Base-by-base conservation (phyloP, 345 rosid species). In the Aquilaria malaccensis region DNA sequence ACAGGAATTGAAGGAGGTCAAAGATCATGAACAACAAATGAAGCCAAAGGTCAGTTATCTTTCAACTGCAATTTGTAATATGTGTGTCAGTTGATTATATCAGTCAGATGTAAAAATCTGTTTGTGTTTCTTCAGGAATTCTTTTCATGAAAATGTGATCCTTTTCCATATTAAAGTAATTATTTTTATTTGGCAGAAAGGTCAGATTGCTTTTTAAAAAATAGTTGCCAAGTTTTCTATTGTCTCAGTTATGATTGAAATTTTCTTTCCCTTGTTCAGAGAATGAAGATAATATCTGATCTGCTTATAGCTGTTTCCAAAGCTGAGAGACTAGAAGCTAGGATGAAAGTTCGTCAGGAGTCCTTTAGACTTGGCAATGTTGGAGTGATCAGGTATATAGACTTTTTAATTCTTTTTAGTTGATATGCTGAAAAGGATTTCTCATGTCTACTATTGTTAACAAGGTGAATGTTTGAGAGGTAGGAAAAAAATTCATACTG, bases 351-450 rank as follows among this genome's bases (percentile, higher is more conserved):
- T 59, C 88, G 91, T 62, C 96, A 95, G 69, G 97, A 91, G 73
- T 95, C 99, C 51, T 67, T 95, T 76, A 88, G 99, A 70, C 86
- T 95, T 53, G 99, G 99, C 72, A 95, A 81, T 76, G 95, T 95
- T 65, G 99, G 97, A 50, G 88, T 91, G 55, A 88, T 91, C 71
- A 95, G 99, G 99, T 95, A 76, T 51, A 45, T 68, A 56, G 50
- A 33, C 10, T 13, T 49, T 52, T 50, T 33, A 2, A 1, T 6
- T 51, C 22, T 12, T 2, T 59, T 56, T 49, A 37, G 63, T 66
- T 41, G 10, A 22, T 52, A 63, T 57, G 11, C 55, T 58, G 65
- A 14, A 30, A 31, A 10, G 22, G 7, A 37, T 46, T 48, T 22
- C 30, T 61, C 30, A n/a, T 54, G 48, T 64, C 49, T 33, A 30